Evolutionary conservation across 2,329 filamentous ascomycete species (phyloP), one percentile per base, ranked within the genome.

Genomic region (Aspergillus neotritici): DNA sequence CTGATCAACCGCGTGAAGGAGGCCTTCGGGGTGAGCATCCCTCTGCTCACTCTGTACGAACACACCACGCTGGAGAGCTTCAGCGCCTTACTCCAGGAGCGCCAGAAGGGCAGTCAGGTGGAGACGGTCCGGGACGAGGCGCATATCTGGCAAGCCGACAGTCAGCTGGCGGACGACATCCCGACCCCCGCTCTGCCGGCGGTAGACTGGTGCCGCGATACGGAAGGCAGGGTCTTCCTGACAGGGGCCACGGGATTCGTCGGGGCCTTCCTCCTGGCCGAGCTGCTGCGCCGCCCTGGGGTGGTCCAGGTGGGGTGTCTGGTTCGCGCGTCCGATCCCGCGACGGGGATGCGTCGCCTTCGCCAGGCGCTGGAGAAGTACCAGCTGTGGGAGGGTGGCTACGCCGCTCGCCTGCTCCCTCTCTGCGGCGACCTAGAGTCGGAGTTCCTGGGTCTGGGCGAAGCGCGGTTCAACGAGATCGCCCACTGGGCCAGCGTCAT

Each of bases 181-280:
- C 33, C 14, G 16, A n/a, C 39, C 5, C 42, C 46, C 0, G 11
- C 14, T 5, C 34, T 31, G 9, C 28, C 40, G 14, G 31, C 40
- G 13, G 13, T 44, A n/a, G 41, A 54, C 25, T 57, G 55, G 53
- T 37, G 44, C 12, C 15, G 43, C n/a, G 45, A 49, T n/a, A 49
- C 46, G 6, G 55, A 58, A 34, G 57, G 56, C 3, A 50, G 50
- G 1, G 74, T 90, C 2, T 84, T 94, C 60, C 66, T 94, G 4
- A 94, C 87, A 1, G 87, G 88, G 17, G 86, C 85, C 3, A 94
- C 87, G 1, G 87, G 87, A 1, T 94, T 94, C 69, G 66, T 94
- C 11, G 87, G 88, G 6, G 76, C 84, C 0, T 91, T 86, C 58
- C 67, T 94, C 4, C 68, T 91, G 28, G 75, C 76, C 40, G 84